Base-by-base conservation (phyloP, 1,284 basidiomycete genomes). In the Ganoderma lucidum region DNA sequence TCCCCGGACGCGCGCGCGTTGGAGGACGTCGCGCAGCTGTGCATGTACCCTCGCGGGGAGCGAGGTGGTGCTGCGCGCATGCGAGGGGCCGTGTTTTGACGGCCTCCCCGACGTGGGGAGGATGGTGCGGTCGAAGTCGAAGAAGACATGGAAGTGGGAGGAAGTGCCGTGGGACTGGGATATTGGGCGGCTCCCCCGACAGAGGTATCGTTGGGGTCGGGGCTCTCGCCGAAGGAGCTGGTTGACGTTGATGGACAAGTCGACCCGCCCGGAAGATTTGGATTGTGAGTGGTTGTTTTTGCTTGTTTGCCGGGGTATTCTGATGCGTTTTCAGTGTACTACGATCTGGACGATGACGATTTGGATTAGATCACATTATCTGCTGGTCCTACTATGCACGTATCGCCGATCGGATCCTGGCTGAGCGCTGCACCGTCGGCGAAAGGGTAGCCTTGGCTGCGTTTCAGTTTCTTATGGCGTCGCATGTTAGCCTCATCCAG, bases 21-120 rank as follows among this genome's bases (percentile, higher is more conserved):
- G n/a, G n/a, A 44, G 44, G 68, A 70, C 44, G 19, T 70, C 37
- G 32, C 53, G 56, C 56, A 61, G 30, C 53, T 66, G 64, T 64
- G 68, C 56, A 28, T 41, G n/a, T n/a, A 23, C 19, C 19, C 39
- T 53, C 10, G 55, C 64, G n/a, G 28, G 55, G 15, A 61, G 39
- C 14, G 68, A 61, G 23, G 51, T 39, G 14, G 68, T 69, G 30
- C 23, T 69, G 30, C 60, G 59, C 2, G 59, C 35, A 8, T 17
- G 63, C 28, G 8, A 19, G 42, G 53, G 45, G 6, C 28, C 48
- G 23, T 28, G 44, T 5, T 9, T 14, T 8, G 32, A 63, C 2
- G 30, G 30, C 2, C 30, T 51, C 28, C 62, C 62, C 10, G 62
- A 63, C 30, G 12, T 39, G 19, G 53, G 37, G 30, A 15, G 48